phyloP scores from a whole-genome alignment of 2,329 filamentous ascomycete species.

The Epichloe scottii region DNA sequence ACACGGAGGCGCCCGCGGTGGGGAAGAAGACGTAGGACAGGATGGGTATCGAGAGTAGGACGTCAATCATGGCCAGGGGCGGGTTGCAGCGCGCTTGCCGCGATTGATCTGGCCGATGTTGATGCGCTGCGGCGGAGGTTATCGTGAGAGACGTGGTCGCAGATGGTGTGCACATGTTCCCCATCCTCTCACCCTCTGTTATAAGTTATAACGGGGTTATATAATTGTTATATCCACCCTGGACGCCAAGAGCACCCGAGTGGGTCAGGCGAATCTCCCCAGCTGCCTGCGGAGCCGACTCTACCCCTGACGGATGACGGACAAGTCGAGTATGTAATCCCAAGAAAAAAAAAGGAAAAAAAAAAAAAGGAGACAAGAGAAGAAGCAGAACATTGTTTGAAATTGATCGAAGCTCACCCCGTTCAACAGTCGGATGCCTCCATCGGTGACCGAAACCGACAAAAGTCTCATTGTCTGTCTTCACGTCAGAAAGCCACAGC shows the following conservation, averaged over 20 bases:
- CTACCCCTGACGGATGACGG: background rate
- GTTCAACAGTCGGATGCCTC: too few species aligned
- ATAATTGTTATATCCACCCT: too few species aligned
- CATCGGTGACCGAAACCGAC: too few species aligned
- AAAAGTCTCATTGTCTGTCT: too few species aligned
- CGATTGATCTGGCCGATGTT: background rate
- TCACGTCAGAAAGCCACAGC: too few species aligned
- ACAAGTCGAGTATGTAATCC: background rate
- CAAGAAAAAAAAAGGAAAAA: background rate
- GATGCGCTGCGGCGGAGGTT: background rate
- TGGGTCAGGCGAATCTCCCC: too few species aligned
- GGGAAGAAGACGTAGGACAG: constrained; percentile 54
- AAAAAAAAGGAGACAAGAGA: background rate
- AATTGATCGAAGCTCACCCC: too few species aligned
- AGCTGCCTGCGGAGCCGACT: too few species aligned
- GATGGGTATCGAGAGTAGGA: constrained; percentile 61
- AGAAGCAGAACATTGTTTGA: background rate
- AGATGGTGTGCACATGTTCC: too few species aligned
- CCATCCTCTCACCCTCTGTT: too few species aligned
- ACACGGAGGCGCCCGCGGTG: constrained; percentile 49
- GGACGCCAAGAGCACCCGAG: too few species aligned
- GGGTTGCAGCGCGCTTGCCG: background rate
- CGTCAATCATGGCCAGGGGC: constrained; percentile 35
- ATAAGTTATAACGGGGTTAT: too few species aligned
- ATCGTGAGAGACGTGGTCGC: background rate